Conservation (phyloP, 805 yeast species). For the Saccharomycopsis fermentans region DNA sequence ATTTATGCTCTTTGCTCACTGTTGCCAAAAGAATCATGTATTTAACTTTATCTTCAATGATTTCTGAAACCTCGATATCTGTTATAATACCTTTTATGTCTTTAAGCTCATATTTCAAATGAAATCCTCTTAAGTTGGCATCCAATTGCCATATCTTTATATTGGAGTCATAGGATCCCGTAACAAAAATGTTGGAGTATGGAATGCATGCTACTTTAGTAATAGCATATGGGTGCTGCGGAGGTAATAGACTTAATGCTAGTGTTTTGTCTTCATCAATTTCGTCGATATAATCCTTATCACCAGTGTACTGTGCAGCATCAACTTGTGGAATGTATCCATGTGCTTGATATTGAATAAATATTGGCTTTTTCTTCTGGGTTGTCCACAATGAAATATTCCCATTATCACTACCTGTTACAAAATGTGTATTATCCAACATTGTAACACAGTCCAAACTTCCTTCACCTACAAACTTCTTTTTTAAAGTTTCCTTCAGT, state of each 20-base stretch:
- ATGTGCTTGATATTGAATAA: slow-evolving; percentile 61
- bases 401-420: slow-evolving; percentile 95
- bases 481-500: slow-evolving; percentile 28
- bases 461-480: slow-evolving; percentile 59
- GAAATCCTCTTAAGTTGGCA: slow-evolving; percentile 53
- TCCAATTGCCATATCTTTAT: slow-evolving; percentile 70
- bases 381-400: slow-evolving; percentile 82
- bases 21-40: slow-evolving; percentile 52
- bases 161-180: slow-evolving; percentile 83
- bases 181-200: slow-evolving; percentile 69
- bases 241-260: slow-evolving; percentile 46
- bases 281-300: slow-evolving; percentile 19
- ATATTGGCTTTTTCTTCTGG: slow-evolving; percentile 81
- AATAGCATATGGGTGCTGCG: slow-evolving; percentile 73
- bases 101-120: slow-evolving; percentile 42
- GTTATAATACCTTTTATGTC: slow-evolving; percentile 65
- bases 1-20: slow-evolving; percentile 73
- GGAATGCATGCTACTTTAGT: slow-evolving; percentile 78
- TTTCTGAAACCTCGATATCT: slow-evolving; percentile 43
- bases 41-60: slow-evolving; percentile 25
- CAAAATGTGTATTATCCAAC: slow-evolving; percentile 87
- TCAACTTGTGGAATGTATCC: slow-evolving; percentile 48
- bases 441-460: slow-evolving; percentile 81
- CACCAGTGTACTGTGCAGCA: slow-evolving; percentile 48
- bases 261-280: slow-evolving; percentile 22